Base-by-base conservation (phyloP, 2,329 filamentous ascomycete species). In the Lachnellula suecica region DNA sequence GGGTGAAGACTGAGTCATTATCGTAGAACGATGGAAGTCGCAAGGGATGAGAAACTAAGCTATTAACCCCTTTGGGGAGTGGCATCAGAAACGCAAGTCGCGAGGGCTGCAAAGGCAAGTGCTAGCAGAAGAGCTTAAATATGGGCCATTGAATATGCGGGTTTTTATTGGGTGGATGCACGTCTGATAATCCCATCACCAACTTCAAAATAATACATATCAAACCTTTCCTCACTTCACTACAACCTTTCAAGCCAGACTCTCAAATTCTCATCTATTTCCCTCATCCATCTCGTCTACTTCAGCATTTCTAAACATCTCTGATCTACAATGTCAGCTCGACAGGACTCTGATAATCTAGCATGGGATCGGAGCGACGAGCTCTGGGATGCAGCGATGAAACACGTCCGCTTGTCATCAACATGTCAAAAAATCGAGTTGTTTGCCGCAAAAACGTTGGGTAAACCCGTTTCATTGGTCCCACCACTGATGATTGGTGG, bases 361-460 rank as follows among this genome's bases (percentile, higher is more conserved):
- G 67, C 62, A 2, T 68, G 61, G 65, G 64, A 68, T 46, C 54
- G 54, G 11, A 66, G 57, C 44, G 66, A 69, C 47, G 62, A 63
- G 40, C 43, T 48, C 34, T 66, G 52, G 52, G 65, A 66, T 9
- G 48, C 63, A 34, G 58, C 60, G 9, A 42, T 58, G 23, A 65
- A 64, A 42, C 51, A 63, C 24, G 52, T 66, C 37, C 37, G 37
- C 17, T 23, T 40, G 1, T 23, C 37, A 23, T 40, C 19, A 24
- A 44, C 27, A 41, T 31, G 19, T 20, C 20, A 31, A n/a, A 51
- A 42, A 51, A 45, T 24, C 1, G 37, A 40, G 11, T 15, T 19
- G 17, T 40, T 40, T 23, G 20, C 37, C 4, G 20, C 11, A 19
- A 40, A 19, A 10, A 22, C 22, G 19, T 40, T 44, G n/a, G 41